These are phyloP conservation scores for Mycena belliarum DNA, from an alignment of 768 basidiomycete genomes.

Conservation along the genomic window DNA sequence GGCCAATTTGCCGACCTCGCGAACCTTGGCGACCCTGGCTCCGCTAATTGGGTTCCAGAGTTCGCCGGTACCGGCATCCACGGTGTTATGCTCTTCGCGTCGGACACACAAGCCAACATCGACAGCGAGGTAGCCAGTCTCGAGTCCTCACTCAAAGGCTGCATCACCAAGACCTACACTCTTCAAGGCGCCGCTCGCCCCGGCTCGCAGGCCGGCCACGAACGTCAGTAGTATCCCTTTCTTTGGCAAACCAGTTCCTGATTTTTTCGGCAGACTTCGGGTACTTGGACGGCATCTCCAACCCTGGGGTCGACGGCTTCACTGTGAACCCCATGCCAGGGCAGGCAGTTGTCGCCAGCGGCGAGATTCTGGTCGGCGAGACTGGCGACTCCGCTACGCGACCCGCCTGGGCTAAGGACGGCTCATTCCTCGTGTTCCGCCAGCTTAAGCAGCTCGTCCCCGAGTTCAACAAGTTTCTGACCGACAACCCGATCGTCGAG, in stretches of 20 bases:
- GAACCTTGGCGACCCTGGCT: conserved; percentile 3
- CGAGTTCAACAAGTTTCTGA: conserved; percentile 45
- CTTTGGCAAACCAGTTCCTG: conserved; percentile 14
- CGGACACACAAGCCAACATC: conserved; percentile 18
- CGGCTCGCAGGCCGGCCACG: conserved; percentile 24
- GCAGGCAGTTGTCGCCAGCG: conserved; percentile 18
- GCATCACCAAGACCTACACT: conserved; percentile 20
- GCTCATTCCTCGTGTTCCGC: conserved; percentile 33
- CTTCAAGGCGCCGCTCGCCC: conserved; percentile 26
- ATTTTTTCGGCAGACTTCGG: conserved; percentile 22
- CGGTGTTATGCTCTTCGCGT: conserved; percentile 23
- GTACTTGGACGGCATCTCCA: conserved; percentile 15
- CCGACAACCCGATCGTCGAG: conserved; percentile 38
- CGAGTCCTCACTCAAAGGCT: conserved; percentile 10
- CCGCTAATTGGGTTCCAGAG: conserved; percentile 14
- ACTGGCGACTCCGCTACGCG: conserved; percentile 21
- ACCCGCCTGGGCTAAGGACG: conserved; percentile 29
- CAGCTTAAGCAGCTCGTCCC: conserved; percentile 25
- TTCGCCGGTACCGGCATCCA: conserved; percentile 18
- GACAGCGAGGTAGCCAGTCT: conserved; percentile 11
- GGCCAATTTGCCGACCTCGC: background rate
- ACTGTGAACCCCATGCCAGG: conserved; percentile 11
- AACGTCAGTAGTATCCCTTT: conserved; percentile 26
- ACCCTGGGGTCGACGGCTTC: conserved; percentile 21
- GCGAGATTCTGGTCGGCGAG: conserved; percentile 27